These are phyloP conservation scores for Boletus patriciae DNA, from an alignment of 768 basidiomycete species.

Conservation along the genomic window DNA sequence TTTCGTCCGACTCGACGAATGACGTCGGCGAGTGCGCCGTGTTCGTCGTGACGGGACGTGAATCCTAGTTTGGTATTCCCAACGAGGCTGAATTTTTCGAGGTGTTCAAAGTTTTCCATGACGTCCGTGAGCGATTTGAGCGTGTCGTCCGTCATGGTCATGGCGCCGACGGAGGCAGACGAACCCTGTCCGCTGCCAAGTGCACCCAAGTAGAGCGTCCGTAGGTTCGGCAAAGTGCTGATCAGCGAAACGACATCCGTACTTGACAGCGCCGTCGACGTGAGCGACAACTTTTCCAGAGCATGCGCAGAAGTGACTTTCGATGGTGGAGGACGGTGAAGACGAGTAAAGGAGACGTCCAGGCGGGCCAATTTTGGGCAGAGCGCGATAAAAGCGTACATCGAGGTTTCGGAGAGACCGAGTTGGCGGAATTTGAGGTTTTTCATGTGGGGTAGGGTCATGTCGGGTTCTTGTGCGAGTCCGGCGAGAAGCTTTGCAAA, in stretches of 20 bases:
- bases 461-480: slow-evolving; percentile 20
- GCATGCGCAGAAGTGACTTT: slow-evolving; percentile 1
- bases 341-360: slow-evolving; percentile 63
- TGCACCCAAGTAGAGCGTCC: slow-evolving; percentile 56
- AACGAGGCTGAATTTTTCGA: slow-evolving; percentile 60
- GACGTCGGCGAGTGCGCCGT: slow-evolving; percentile 44
- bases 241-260: slow-evolving; percentile 44
- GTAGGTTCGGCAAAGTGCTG: slow-evolving; percentile 40
- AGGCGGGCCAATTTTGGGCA: slow-evolving; percentile 55
- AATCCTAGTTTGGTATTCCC: slow-evolving; percentile 61
- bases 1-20: slow-evolving; percentile 53
- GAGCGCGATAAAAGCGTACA: slow-evolving; percentile 41
- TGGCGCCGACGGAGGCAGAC: slow-evolving; percentile 42
- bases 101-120: slow-evolving; percentile 34
- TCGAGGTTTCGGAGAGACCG: slow-evolving; percentile 48
- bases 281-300: slow-evolving; percentile 64
- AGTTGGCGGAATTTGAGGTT: slow-evolving; percentile 62
- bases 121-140: slow-evolving; percentile 45
- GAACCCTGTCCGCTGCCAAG: slow-evolving; percentile 51
- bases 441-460: slow-evolving; percentile 42
- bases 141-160: slow-evolving; percentile 56
- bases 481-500: slow-evolving; percentile 45
- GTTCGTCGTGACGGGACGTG: slow-evolving; percentile 26
- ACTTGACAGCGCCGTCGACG: slow-evolving; percentile 49
- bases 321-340: slow-evolving; percentile 39